Base-by-base conservation (phyloP, 2,329 filamentous ascomycete species). In the Sporothrix luriei region DNA sequence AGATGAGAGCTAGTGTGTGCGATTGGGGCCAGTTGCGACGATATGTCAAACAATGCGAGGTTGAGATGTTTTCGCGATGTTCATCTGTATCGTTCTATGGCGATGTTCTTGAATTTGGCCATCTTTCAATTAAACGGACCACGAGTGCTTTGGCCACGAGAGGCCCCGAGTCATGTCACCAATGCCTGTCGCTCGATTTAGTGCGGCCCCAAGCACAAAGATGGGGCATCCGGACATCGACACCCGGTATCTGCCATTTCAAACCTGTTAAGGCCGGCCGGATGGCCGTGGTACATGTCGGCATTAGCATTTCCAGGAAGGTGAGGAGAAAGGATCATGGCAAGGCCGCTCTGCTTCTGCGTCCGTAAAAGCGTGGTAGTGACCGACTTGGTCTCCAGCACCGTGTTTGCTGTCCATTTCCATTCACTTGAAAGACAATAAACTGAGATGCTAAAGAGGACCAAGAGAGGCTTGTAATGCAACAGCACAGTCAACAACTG, bases 151-250 rank as follows among this genome's bases (percentile, higher is more conserved):
- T 64, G 14, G 11, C 4, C 49, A 49, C 4, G 14, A 5, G 21
- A 14, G 21, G 14, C 26, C 43, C 7, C 4, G 40, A 64, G 16
- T 49, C 61, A 64, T 64, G 61, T 49, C 46, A 29, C 61, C 61
- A 7, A 33, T 6, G 59, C 40, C n/a, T 61, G 11, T 13, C 16
- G 11, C 14, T 24, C 43, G 19, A 4, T 51, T 52, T 43, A 61
- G 55, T 43, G 55, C 33, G 55, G 33, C 55, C 49, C 49, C 55
- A 61, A 61, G 33, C 9, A 14, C 55, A 43, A 24, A 16, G n/a
- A 61, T 40, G 55, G 55, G 33, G 33, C 55, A 13, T 61, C 33
- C 55, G 55, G 55, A 43, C 55, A 61, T 43, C 19, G n/a, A 61
- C 55, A 61, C 14, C 55, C 55, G 55, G 11, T 61, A 43, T 61